Conservation (phyloP, 2,329 filamentous ascomycete genomes). For the Arthrinium puccinioides region DNA sequence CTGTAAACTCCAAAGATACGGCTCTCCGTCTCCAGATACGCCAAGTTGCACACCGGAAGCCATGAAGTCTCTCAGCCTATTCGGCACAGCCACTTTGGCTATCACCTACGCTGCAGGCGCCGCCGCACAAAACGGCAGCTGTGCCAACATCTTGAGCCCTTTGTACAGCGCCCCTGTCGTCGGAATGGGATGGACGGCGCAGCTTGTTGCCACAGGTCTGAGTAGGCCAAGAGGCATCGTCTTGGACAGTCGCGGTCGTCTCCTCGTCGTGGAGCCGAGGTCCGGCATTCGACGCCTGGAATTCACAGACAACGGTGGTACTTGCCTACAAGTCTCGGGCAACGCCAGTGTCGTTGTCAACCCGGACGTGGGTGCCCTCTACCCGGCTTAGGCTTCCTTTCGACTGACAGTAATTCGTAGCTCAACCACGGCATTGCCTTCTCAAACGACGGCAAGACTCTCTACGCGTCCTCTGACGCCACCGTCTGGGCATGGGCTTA, state of each 20-base stretch:
- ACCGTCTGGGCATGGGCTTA: conserved; percentile 60
- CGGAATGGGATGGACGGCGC: conserved; percentile 8
- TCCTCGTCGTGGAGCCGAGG: conserved; percentile 25
- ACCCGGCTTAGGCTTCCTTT: too few species aligned
- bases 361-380: conserved; percentile 3
- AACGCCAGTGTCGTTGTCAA: conserved; percentile 7
- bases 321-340: conserved; percentile 18
- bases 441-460: conserved; percentile 41
- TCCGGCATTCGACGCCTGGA: conserved; percentile 24
- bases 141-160: conserved; percentile 3
- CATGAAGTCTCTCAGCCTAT: conserved; percentile 2
- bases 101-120: background rate
- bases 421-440: conserved; percentile 50
- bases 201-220: conserved; percentile 12
- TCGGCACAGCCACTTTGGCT: background rate
- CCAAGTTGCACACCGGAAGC: too few species aligned
- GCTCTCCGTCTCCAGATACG: too few species aligned
- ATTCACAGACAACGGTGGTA: conserved; percentile 20
- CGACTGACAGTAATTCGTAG: conserved; percentile 21
- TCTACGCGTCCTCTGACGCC: conserved; percentile 50
- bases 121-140: background rate
- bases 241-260: conserved; percentile 25
- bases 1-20: too few species aligned
- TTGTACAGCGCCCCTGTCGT: conserved; percentile 8
- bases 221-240: conserved; percentile 23